Evolutionary conservation across 208 protist genomes (phyloP), one percentile per base, ranked within the genome.

Genomic region (Wallacemonas collosoma): DNA sequence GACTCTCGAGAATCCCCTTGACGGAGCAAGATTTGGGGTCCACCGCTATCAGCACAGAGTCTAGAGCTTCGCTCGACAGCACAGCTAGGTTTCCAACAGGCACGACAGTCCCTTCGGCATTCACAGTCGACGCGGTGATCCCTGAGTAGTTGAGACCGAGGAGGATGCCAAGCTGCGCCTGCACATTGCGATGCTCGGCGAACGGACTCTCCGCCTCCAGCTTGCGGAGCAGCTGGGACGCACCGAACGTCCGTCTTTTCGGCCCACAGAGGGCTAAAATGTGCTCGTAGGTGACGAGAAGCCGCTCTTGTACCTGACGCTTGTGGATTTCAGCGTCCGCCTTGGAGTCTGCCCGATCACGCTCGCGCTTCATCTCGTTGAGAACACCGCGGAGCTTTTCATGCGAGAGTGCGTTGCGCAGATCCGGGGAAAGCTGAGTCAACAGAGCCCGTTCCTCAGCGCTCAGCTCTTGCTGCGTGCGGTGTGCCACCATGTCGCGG

Each of bases 271-370:
- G 55, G 8, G 82, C 75, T 43, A 89, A 83, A 6, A 95, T 64
- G 62, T 91, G 86, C 71, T 92, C 88, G 68, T 93, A 97, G 35
- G 80, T 87, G 38, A 66, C 76, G 15, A 94, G 61, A 35, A 94
- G 43, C 2, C 83, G 82, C 69, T 97, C 92, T n/a, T 71, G 68
- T 48, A 82, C 71, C 76, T 93, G 90, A 48, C 67, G 75, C 62
- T 71, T 76, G 9, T 75, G 80, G 38, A 93, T 87, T n/a, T 72
- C 64, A 2, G 75, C 74, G 40, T 85, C 73, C 61, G 88, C 83
- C 35, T 66, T 74, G 47, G 64, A 66, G 11, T 91, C 85, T 1
- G 78, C 68, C 3, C 82, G 79, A 0, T 80, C 56, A 11, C 71
- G 79, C 11, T 95, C 89, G 36, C 76, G 68, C 45, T 80, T 76